Evolutionary conservation across 352 stramenopile species (phyloP).

Genomic region (Phytophthora cryptogea): DNA sequence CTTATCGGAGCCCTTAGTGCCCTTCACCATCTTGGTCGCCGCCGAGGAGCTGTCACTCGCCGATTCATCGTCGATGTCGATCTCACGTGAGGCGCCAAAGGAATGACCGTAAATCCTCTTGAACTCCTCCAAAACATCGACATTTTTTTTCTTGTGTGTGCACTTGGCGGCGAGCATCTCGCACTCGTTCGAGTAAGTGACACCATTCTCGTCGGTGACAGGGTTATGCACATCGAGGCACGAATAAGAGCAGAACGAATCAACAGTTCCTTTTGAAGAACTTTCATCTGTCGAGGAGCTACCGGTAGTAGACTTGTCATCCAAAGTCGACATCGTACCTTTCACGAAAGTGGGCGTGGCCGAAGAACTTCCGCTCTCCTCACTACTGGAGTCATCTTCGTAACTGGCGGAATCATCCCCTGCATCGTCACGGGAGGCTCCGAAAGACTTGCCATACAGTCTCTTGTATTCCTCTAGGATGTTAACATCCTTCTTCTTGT

Average conservation of each 20-base stretch:
- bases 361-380: background rate
- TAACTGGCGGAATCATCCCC: background rate
- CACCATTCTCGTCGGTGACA: no score
- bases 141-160: no score
- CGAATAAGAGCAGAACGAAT: background rate
- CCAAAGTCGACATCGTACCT: background rate
- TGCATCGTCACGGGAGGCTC: conserved; percentile 5
- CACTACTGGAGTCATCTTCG: background rate
- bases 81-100: no score
- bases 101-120: no score
- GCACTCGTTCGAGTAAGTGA: no score
- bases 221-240: background rate
- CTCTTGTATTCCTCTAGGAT: conserved; percentile 17
- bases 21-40: conserved; percentile 11
- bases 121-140: no score
- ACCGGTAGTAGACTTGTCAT: background rate
- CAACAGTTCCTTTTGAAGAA: no score
- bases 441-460: conserved; percentile 19
- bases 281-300: background rate
- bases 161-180: no score
- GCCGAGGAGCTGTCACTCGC: no score
- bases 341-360: background rate
- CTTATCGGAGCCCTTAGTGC: conserved; percentile 9
- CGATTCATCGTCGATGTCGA: no score
- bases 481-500: conserved; percentile 5